phyloP scores from a whole-genome alignment of 768 basidiomycete species.

The Epithele typhae region DNA sequence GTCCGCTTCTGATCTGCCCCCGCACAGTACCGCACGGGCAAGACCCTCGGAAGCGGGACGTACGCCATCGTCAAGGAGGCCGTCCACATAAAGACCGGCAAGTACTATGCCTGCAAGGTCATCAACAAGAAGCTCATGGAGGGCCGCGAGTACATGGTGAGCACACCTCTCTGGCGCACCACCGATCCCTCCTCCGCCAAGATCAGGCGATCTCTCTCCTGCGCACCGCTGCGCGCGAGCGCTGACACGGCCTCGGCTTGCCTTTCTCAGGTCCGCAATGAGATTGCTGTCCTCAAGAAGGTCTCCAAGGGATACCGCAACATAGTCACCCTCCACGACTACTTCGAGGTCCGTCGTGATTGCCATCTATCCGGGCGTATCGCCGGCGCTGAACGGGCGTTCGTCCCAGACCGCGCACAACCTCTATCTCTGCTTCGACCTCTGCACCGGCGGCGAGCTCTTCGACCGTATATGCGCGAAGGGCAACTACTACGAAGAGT shows the following conservation, averaged over 20 bases:
- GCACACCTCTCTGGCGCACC: conserved; percentile 19
- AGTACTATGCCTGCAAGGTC: conserved; percentile 99
- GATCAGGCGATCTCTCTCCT: too few species aligned
- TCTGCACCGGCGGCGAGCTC: conserved; percentile 97
- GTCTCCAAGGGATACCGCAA: conserved; percentile 88
- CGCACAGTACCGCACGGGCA: conserved; percentile 78
- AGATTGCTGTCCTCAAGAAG: conserved; percentile 91
- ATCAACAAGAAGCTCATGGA: conserved; percentile 99
- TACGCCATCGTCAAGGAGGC: conserved; percentile 96
- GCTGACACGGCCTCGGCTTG: conserved; percentile 2
- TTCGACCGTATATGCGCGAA: conserved; percentile 98
- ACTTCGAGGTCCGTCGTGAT: conserved; percentile 69
- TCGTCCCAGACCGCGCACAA: conserved; percentile 78
- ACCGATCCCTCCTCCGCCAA: background rate
- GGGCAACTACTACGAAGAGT: conserved; percentile 96
- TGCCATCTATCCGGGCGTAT: background rate
- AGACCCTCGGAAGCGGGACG: conserved; percentile 85
- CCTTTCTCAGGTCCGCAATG: conserved; percentile 77
- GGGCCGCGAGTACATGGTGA: conserved; percentile 95
- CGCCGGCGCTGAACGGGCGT: conserved; percentile 1
- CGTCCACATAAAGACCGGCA: conserved; percentile 85
- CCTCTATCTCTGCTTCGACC: conserved; percentile 91
- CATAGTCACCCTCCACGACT: conserved; percentile 92
- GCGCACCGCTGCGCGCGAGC: conserved; percentile 6
- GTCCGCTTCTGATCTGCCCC: conserved; percentile 6